Percentiles rank a stretch among this genome's conserved stretches.
These are phyloP conservation scores for Cytospora piceicola DNA, from an alignment of 2,329 filamentous ascomycete genomes.

Conservation along the genomic window DNA sequence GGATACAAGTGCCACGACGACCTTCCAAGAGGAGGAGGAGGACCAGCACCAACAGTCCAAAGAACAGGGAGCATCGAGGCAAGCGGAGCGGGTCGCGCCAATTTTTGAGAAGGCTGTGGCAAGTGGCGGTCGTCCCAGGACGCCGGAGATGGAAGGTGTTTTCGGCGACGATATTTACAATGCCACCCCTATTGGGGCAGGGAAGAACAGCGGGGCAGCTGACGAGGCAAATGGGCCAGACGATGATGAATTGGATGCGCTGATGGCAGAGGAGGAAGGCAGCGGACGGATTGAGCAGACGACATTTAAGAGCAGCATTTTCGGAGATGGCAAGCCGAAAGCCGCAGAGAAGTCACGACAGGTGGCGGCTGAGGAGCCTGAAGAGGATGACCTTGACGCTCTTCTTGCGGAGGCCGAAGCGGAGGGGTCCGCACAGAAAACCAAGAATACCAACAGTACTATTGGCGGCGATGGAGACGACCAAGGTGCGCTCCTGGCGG, in stretches of 20 bases:
- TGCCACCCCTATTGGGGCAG: conserved; percentile 49
- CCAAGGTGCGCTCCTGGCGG: conserved; percentile 58
- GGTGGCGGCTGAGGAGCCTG: conserved; percentile 34
- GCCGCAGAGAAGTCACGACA: conserved; percentile 5
- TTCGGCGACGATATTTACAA: conserved; percentile 57
- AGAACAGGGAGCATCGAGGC: conserved; percentile 35
- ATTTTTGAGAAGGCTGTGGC: conserved; percentile 41
- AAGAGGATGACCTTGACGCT: conserved; percentile 43
- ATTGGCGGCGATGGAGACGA: conserved; percentile 44
- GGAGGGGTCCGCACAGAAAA: conserved; percentile 18
- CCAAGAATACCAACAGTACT: not conserved
- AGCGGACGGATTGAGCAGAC: conserved; percentile 29
- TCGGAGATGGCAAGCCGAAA: conserved; percentile 25
- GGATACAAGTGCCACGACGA: conserved; percentile 35
- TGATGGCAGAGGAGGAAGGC: conserved; percentile 56
- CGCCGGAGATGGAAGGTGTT: conserved; percentile 44
- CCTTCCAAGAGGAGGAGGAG: conserved; percentile 40
- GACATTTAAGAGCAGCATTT: conserved; percentile 28
- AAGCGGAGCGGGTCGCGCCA: conserved; percentile 42
- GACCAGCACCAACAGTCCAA: conserved; percentile 18
- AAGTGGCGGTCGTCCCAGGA: conserved; percentile 38
- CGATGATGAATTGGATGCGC: conserved; percentile 53
- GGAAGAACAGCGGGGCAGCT: conserved; percentile 17
- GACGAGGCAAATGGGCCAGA: conserved; percentile 41
- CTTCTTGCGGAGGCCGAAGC: conserved; percentile 41